Conservation (phyloP, 768 basidiomycete genomes). For the Boletales sp. region DNA sequence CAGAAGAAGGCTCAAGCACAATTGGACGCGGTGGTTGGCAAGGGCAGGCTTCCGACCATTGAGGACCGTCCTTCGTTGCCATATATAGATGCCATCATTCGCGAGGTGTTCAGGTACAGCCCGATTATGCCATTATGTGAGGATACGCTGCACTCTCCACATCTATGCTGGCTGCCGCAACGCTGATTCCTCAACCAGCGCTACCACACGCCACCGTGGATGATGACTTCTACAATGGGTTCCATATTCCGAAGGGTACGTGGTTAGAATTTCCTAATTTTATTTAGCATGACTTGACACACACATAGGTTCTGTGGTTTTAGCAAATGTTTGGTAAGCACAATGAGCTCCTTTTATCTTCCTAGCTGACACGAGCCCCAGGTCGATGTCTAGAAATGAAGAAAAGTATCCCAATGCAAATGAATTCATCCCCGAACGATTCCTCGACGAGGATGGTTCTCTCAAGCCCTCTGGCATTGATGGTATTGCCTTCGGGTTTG, state of each 20-base stretch:
- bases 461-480: slow-evolving; percentile 10
- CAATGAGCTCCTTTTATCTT: too few species aligned
- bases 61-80: slow-evolving; percentile 24
- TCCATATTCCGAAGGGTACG: not conserved
- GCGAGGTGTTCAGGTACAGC: slow-evolving; percentile 21
- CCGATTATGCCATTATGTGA: slow-evolving; percentile 13
- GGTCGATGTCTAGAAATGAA: slow-evolving; percentile 15
- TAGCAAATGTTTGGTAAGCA: too few species aligned
- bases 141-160: not conserved
- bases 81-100: slow-evolving; percentile 36
- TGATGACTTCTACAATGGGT: slow-evolving; percentile 19
- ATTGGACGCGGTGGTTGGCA: slow-evolving; percentile 19
- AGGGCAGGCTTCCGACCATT: slow-evolving; percentile 14
- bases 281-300: too few species aligned
- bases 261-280: too few species aligned
- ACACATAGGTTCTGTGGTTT: too few species aligned
- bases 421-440: slow-evolving; percentile 38
- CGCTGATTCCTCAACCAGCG: slow-evolving; percentile 3
- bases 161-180: too few species aligned
- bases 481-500: slow-evolving; percentile 23
- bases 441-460: slow-evolving; percentile 26
- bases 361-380: not conserved
- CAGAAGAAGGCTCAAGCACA: slow-evolving; percentile 16
- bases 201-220: slow-evolving; percentile 9
- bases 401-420: slow-evolving; percentile 35